Percentiles rank a stretch among this genome's conserved stretches.
Conservation (phyloP, 192 early-diverging fungal species). For the Umbelopsis ramanniana region DNA sequence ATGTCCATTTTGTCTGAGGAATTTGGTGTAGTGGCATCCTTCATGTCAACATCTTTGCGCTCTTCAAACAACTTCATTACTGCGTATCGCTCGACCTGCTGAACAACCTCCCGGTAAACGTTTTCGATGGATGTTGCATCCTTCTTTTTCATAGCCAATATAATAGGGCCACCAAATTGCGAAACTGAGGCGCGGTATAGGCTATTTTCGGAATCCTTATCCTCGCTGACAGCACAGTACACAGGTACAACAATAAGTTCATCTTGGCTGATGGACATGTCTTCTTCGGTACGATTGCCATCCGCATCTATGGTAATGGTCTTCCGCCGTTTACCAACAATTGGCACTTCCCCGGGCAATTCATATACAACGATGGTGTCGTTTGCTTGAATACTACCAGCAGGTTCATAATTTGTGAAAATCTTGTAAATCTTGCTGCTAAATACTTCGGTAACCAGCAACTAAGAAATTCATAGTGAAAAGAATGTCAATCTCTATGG, state of each 20-base stretch:
- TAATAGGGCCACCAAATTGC: slow-evolving; percentile 48
- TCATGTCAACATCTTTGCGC: background rate
- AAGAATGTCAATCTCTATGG: background rate
- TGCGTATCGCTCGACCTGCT: slow-evolving; percentile 49
- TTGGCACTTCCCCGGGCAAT: slow-evolving; percentile 35
- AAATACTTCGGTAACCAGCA: slow-evolving; percentile 60
- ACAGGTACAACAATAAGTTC: slow-evolving; percentile 34
- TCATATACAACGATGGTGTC: slow-evolving; percentile 43
- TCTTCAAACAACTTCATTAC: slow-evolving; percentile 45
- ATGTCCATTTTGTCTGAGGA: slow-evolving; percentile 15
- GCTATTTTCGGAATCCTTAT: slow-evolving; percentile 32
- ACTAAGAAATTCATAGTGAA: background rate
- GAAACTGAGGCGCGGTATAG: background rate
- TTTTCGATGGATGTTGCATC: slow-evolving; percentile 41
- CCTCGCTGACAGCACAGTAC: slow-evolving; percentile 37
- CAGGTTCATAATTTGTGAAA: slow-evolving; percentile 52
- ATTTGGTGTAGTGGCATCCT: background rate
- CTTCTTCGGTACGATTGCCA: slow-evolving; percentile 6
- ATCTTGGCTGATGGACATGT: background rate
- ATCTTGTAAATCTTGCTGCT: slow-evolving; percentile 59
- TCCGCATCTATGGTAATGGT: slow-evolving; percentile 17
- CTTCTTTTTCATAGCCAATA: slow-evolving; percentile 46
- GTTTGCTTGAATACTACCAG: slow-evolving; percentile 38
- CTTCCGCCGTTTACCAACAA: slow-evolving; percentile 18
- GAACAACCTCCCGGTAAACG: slow-evolving; percentile 41